Evolutionary conservation across 371 early-diverging fungal species (phyloP).

Genomic region (Umbelopsis sp.): DNA sequence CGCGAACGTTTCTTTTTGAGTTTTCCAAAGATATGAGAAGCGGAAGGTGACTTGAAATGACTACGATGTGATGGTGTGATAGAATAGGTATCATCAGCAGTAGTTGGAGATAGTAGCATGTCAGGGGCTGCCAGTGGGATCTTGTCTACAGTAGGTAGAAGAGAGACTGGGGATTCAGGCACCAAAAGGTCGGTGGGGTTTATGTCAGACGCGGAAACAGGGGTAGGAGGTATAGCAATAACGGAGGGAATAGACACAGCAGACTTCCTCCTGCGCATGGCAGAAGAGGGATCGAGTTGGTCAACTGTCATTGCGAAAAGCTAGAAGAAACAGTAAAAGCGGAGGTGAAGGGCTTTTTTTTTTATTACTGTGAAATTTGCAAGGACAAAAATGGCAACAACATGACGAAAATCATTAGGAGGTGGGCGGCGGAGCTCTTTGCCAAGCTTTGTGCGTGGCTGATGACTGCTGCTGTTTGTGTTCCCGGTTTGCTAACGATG

Average conservation of each 20-base stretch:
- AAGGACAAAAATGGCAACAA: slow-evolving; percentile 4
- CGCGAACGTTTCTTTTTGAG: slow-evolving; percentile 19
- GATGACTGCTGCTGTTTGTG: neutral
- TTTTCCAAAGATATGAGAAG: slow-evolving; percentile 9
- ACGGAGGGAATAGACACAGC: neutral
- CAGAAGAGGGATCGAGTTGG: neutral
- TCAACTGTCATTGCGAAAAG: neutral
- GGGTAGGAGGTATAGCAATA: slow-evolving; percentile 3
- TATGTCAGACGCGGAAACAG: neutral
- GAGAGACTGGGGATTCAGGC: neutral
- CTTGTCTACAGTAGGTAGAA: neutral
- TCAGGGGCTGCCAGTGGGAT: neutral
- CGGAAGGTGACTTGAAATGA: neutral
- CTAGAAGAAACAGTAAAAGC: neutral
- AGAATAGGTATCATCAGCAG: neutral
- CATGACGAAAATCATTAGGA: neutral
- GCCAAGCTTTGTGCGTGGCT: slow-evolving; percentile 4
- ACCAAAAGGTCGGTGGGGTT: neutral
- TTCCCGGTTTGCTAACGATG: neutral
- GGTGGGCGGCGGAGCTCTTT: neutral
- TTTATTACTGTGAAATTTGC: neutral
- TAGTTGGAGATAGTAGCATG: neutral
- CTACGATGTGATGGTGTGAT: neutral
- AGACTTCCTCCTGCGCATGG: neutral
- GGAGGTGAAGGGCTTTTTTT: neutral